Base-by-base conservation (phyloP, 345 rosid species). In the Salix koriyanagi region DNA sequence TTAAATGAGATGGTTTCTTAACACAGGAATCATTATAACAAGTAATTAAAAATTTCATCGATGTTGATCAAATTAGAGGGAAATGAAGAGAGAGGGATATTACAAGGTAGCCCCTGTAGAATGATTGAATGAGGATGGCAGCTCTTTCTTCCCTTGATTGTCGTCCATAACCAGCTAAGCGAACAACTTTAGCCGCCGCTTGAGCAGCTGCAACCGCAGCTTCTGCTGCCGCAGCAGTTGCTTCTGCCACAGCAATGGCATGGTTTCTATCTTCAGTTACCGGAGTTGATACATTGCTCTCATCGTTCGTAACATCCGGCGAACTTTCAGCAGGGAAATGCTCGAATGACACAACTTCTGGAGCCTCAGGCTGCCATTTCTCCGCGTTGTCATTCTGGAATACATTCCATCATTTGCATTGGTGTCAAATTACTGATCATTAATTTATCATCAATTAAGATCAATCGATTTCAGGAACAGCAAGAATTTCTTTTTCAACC, bases 201-300 rank as follows among this genome's bases (percentile, higher is more conserved):
- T 91, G 94, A 32, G 99, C 99, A 0, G 99, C 99, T 2, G 92
- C 96, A 26, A 90, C 96, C 0, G 99, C 99, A 0, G 98, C 99
- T 79, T 93, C 93, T 0, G 99, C 99, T 0, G 99, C 98, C 0
- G 94, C 99, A 4, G 99, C 98, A 11, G 98, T 92, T 2, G 98
- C 98, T 76, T 84, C 87, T 3, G 99, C 99, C 18, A 93, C 97
- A 4, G 94, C 97, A 61, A 93, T 90, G 2, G 93, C 97, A 67
- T 92, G 97, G 48, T 87, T 86, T 80, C 89, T 87, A 70, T 90
- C 97, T 74, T 88, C 94, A 8, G 83, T 78, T 37, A 69, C 83
- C 0, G 92, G 87, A 37, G 86, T 85, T 18, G 98, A 85, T 32
- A 79, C 85, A 0, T 77, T 73, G 82, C 92, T 89, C 39, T 83